A percentile compares a stretch with the other conserved stretches of the same genome.
Conservation (phyloP, 768 basidiomycete genomes). For the Megacollybia marginata region DNA sequence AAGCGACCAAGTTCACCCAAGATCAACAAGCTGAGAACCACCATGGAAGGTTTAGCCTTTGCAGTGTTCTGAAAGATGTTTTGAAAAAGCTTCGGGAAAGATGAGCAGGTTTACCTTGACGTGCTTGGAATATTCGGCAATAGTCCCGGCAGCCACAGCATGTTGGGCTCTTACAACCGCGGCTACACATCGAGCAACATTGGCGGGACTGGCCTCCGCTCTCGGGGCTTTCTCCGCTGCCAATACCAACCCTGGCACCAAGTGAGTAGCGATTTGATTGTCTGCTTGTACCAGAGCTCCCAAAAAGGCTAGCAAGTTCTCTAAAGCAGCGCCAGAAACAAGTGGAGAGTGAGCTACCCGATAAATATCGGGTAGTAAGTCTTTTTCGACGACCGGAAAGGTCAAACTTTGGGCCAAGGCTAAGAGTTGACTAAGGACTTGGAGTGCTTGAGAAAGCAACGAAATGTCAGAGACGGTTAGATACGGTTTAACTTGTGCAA, state of each 20-base stretch:
- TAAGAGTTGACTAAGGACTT: slow-evolving; percentile 59
- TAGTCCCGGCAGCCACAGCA: slow-evolving; percentile 70
- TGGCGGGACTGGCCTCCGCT: slow-evolving; percentile 48
- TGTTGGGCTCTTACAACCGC: slow-evolving; percentile 69
- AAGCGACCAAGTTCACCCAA: slow-evolving; percentile 91
- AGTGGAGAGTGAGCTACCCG: slow-evolving; percentile 71
- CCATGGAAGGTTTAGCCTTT: slow-evolving; percentile 57
- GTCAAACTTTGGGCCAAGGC: slow-evolving; percentile 57
- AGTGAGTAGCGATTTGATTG: slow-evolving; percentile 70
- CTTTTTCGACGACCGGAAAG: slow-evolving; percentile 73
- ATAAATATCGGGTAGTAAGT: slow-evolving; percentile 60
- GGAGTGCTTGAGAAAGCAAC: slow-evolving; percentile 65
- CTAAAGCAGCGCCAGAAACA: slow-evolving; percentile 69
- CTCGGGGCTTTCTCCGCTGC: slow-evolving; percentile 59
- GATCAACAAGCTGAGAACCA: slow-evolving; percentile 80
- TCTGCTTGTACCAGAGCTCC: slow-evolving; percentile 78
- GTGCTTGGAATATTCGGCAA: slow-evolving; percentile 77
- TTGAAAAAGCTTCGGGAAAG: neutral
- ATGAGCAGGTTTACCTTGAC: slow-evolving; percentile 51
- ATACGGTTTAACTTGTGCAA: slow-evolving; percentile 71
- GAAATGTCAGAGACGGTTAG: slow-evolving; percentile 72
- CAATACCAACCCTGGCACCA: slow-evolving; percentile 70
- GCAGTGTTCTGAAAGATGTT: slow-evolving; percentile 32
- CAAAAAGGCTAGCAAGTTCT: slow-evolving; percentile 80
- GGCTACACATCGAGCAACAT: slow-evolving; percentile 82